Percentiles rank a stretch among this genome's conserved stretches.
Evolutionary conservation across 2,329 filamentous ascomycete species (phyloP).

Genomic region (Penicillium sp.): DNA sequence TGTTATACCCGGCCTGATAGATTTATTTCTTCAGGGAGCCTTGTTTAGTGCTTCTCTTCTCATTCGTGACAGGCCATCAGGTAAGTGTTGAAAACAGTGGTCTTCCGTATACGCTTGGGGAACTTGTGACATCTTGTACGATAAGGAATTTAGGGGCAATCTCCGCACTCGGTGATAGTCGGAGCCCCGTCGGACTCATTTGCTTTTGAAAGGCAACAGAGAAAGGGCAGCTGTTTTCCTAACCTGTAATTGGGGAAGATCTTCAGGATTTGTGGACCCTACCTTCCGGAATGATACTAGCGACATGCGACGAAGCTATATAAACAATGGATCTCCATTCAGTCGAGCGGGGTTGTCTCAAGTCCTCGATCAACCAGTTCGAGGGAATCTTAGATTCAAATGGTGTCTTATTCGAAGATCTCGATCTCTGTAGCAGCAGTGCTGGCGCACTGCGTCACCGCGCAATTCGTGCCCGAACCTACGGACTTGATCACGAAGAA

Average conservation of each 20-base stretch:
- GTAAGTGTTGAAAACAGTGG: no score
- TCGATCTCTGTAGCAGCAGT: not conserved
- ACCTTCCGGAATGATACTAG: not conserved
- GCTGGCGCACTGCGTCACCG: constrained; percentile 6
- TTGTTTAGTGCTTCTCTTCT: no score
- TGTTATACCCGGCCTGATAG: no score
- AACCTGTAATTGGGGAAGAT: not conserved
- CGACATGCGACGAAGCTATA: not conserved
- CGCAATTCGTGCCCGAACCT: constrained; percentile 17
- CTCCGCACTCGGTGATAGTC: not conserved
- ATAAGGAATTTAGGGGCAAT: not conserved
- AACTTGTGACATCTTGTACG: not conserved
- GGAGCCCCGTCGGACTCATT: not conserved
- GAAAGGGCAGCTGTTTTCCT: not conserved
- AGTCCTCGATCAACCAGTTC: not conserved
- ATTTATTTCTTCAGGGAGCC: no score
- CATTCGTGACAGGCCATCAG: no score
- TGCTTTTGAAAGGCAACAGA: not conserved
- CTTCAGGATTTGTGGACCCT: not conserved
- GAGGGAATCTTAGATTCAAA: not conserved
- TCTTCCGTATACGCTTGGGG: no score
- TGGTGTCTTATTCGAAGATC: constrained; percentile 5
- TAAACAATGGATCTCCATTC: not conserved
- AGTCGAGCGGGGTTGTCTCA: not conserved
- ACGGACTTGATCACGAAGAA: constrained; percentile 17